Conservation (phyloP, 805 yeast species). For the Gaillardinia entomophila region DNA sequence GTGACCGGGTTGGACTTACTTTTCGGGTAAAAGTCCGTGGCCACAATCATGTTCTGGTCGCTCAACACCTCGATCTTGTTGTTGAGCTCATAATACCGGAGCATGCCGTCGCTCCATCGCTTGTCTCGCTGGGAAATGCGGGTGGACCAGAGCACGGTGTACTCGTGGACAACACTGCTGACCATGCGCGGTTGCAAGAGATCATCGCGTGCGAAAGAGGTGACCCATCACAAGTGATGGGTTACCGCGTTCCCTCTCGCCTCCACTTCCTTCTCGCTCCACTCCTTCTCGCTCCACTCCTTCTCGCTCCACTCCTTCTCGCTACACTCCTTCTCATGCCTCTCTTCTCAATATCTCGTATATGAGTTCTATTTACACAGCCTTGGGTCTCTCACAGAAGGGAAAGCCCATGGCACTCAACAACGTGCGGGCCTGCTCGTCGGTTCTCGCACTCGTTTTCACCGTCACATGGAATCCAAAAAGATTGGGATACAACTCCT, state of each 20-base stretch:
- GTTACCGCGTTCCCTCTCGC: no score
- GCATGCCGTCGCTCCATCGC: conserved; percentile 47
- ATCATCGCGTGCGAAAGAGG: no score
- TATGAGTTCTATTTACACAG: not conserved
- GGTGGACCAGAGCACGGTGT: conserved; percentile 39
- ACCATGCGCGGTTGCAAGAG: no score
- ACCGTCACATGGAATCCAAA: conserved; percentile 83
- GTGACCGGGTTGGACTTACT: conserved; percentile 11
- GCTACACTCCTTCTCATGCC: not conserved
- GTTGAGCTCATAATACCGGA: conserved; percentile 43
- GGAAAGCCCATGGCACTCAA: conserved; percentile 81
- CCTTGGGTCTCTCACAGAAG: conserved; percentile 33
- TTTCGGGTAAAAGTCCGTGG: conserved; percentile 27
- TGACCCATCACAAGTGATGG: no score
- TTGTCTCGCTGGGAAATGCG: conserved; percentile 42
- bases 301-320: not conserved
- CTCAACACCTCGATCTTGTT: conserved; percentile 40
- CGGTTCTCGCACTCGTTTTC: conserved; percentile 86
- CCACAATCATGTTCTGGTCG: conserved; percentile 27
- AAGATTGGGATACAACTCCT: conserved; percentile 82
- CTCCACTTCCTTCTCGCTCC: no score
- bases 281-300: no score
- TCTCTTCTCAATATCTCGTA: no score
- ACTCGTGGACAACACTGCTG: conserved; percentile 35
- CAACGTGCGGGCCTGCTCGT: conserved; percentile 80